Percentiles rank a stretch among this genome's conserved stretches.
Conservation (phyloP, 2,329 filamentous ascomycete genomes). For the Xylariaceae sp. region DNA sequence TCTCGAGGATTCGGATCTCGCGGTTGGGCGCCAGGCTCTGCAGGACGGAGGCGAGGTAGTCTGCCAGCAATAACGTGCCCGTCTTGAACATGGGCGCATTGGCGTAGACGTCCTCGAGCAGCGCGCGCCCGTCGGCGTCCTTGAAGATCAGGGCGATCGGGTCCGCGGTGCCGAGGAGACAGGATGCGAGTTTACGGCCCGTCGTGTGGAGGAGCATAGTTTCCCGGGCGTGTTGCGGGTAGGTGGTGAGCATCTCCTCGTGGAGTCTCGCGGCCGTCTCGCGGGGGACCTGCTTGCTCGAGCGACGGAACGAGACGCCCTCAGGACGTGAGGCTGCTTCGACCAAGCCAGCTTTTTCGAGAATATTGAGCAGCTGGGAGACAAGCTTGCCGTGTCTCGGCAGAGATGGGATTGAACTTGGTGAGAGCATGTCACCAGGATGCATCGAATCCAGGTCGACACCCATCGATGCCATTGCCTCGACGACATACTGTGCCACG, state of each 20-base stretch:
- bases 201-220: constrained; percentile 17
- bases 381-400: constrained; percentile 7
- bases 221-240: constrained; percentile 14
- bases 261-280: constrained; percentile 9
- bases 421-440: not conserved
- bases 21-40: not conserved
- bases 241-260: constrained; percentile 6
- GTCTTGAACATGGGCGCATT: constrained; percentile 18
- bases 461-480: constrained; percentile 7
- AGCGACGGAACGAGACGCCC: not conserved
- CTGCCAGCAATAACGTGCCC: constrained; percentile 4
- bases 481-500: constrained; percentile 7
- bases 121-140: constrained; percentile 14
- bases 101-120: constrained; percentile 22
- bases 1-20: constrained; percentile 11
- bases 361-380: constrained; percentile 4
- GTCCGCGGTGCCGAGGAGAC: constrained; percentile 20
- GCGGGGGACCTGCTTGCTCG: constrained; percentile 5
- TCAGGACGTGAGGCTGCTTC: constrained; percentile 3
- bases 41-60: constrained; percentile 4
- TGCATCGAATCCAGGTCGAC: constrained; percentile 2
- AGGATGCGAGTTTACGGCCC: constrained; percentile 18
- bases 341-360: too few species aligned
- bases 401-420: not conserved
- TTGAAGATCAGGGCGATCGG: constrained; percentile 22